A percentile compares a stretch with the other conserved stretches of the same genome.
These are phyloP conservation scores for Choiromyces venosus DNA, from an alignment of 495 filamentous ascomycete species.

Conservation along the genomic window DNA sequence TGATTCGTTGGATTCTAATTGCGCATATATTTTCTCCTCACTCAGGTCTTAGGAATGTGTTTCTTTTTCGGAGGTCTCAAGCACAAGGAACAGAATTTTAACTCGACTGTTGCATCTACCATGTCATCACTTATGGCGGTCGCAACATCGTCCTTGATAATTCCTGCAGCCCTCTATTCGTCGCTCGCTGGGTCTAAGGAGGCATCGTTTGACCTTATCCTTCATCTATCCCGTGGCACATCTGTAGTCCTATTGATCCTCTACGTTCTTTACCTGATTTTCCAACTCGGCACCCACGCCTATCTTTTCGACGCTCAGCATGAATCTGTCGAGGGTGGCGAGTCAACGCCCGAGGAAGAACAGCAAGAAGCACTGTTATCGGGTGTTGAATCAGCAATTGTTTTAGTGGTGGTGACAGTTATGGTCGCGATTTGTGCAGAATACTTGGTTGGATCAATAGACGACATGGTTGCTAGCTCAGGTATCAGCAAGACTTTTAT, in stretches of 20 bases:
- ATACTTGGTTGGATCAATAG: constrained; percentile 88
- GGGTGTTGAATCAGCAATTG: constrained; percentile 59
- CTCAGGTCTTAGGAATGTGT: constrained; percentile 79
- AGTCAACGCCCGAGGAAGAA: constrained; percentile 45
- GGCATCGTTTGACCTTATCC: constrained; percentile 54
- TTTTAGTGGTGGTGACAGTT: constrained; percentile 71
- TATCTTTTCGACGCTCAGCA: constrained; percentile 63
- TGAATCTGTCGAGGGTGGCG: constrained; percentile 33
- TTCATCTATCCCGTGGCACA: constrained; percentile 83
- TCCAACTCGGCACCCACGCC: constrained; percentile 80
- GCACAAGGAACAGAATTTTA: constrained; percentile 70
- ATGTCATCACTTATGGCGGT: constrained; percentile 96
- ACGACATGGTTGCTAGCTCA: constrained; percentile 72
- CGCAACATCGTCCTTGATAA: constrained; percentile 82
- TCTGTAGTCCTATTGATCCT: constrained; percentile 81
- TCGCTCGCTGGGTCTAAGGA: constrained; percentile 48
- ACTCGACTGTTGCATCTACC: constrained; percentile 81
- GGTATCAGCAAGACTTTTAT: constrained; percentile 95
- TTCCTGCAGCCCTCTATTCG: constrained; percentile 76
- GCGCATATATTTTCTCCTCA: neutral
- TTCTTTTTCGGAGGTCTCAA: constrained; percentile 81
- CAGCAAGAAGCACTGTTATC: constrained; percentile 56
- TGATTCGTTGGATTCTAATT: constrained; percentile 15
- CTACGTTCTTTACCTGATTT: constrained; percentile 84
- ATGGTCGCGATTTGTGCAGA: constrained; percentile 88